phyloP scores from a whole-genome alignment of 1,284 basidiomycete species.

The Leucoagaricus sp. region DNA sequence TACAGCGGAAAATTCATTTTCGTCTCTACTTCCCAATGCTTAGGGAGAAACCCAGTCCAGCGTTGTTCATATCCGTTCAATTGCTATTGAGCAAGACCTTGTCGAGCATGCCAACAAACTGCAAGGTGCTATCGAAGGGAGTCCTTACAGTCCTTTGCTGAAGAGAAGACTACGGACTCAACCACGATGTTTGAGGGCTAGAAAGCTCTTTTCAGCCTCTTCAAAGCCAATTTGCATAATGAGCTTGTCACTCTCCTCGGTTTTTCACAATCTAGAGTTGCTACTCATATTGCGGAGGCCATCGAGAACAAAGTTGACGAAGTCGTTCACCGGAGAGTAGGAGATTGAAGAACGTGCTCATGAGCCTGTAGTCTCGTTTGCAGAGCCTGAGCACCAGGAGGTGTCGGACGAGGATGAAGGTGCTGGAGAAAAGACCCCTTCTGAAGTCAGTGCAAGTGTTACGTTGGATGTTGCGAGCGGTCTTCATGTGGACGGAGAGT shows the following conservation, averaged over 20 bases:
- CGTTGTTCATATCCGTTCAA: constrained; percentile 74
- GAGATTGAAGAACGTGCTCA: constrained; percentile 46
- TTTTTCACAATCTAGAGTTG: constrained; percentile 90
- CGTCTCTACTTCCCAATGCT: constrained; percentile 69
- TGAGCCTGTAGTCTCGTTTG: constrained; percentile 78
- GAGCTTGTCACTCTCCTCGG: constrained; percentile 92
- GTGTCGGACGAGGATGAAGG: constrained; percentile 42
- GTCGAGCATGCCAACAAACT: constrained; percentile 79
- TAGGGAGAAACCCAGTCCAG: constrained; percentile 79
- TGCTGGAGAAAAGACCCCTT: constrained; percentile 64
- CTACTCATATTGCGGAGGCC: constrained; percentile 78
- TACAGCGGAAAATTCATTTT: constrained; percentile 90
- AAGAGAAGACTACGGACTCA: constrained; percentile 42
- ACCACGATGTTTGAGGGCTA: constrained; percentile 60
- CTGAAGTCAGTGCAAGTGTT: constrained; percentile 67
- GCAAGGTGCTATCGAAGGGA: constrained; percentile 69
- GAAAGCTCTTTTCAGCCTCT: constrained; percentile 89
- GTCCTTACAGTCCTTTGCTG: constrained; percentile 65
- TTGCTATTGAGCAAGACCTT: constrained; percentile 81
- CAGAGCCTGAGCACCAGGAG: constrained; percentile 60
- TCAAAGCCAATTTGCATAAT: constrained; percentile 86
- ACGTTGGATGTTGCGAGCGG: constrained; percentile 65
- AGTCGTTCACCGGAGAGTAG: constrained; percentile 40
- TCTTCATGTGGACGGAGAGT: constrained; percentile 67
- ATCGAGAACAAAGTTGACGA: constrained; percentile 64